Percentiles rank a stretch among this genome's conserved stretches.
Evolutionary conservation across 768 basidiomycete genomes (phyloP).

Genomic region (Obba rivulosa): DNA sequence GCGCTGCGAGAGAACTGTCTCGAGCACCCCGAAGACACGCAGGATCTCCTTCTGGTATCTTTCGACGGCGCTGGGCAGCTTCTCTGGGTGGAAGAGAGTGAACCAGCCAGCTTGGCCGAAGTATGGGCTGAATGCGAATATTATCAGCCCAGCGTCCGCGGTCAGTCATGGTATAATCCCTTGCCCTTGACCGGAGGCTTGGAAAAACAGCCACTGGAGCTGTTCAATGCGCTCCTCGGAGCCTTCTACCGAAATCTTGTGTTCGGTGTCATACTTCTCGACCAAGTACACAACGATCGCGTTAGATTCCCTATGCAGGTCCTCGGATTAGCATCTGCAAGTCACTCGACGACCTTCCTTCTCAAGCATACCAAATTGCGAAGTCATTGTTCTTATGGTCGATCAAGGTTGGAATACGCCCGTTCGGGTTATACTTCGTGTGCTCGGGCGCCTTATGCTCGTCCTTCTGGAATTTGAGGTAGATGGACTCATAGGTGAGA

Average conservation of each 20-base stretch:
- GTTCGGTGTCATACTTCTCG: slow-evolving; percentile 34
- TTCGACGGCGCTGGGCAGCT: slow-evolving; percentile 9
- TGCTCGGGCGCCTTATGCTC: slow-evolving; percentile 20
- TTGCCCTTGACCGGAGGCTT: slow-evolving; percentile 10
- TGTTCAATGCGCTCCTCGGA: not conserved
- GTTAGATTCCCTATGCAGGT: slow-evolving; percentile 22
- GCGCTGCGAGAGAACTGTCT: slow-evolving; percentile 1
- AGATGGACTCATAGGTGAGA: slow-evolving; percentile 20
- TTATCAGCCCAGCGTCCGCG: too few relatives aligned
- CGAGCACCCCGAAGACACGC: slow-evolving; percentile 8
- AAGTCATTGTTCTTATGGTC: slow-evolving; percentile 28
- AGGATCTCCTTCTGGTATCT: slow-evolving; percentile 9
- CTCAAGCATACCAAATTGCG: slow-evolving; percentile 18
- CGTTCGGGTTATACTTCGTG: slow-evolving; percentile 26
- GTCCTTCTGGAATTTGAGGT: slow-evolving; percentile 19
- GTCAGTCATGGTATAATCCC: not conserved
- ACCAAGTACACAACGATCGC: slow-evolving; percentile 34
- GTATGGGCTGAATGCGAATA: slow-evolving; percentile 14
- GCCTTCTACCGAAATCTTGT: slow-evolving; percentile 17
- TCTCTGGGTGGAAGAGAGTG: not conserved
- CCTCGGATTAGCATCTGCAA: too few relatives aligned
- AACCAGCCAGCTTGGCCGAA: slow-evolving; percentile 18
- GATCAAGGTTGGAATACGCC: slow-evolving; percentile 31
- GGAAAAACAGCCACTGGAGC: slow-evolving; percentile 37
- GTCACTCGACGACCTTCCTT: too few relatives aligned